These are phyloP conservation scores for Vickermania ingenoplastis DNA, from an alignment of 208 protist genomes.

Conservation along the genomic window DNA sequence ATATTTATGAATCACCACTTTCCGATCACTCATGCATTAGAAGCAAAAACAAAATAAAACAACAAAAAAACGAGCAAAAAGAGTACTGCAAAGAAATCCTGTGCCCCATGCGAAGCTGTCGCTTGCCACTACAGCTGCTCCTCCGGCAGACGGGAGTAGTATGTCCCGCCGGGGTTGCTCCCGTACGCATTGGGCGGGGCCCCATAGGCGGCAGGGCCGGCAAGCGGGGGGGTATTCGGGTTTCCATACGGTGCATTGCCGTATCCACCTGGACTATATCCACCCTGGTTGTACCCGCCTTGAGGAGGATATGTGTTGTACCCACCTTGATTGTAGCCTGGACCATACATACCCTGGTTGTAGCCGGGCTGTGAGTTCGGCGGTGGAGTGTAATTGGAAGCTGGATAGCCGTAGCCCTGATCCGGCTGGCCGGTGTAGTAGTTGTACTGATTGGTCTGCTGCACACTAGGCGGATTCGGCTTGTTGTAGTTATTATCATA, in stretches of 20 bases:
- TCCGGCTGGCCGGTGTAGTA: constrained; percentile 1
- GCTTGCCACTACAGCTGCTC: background rate
- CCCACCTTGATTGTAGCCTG: background rate
- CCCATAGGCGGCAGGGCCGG: background rate
- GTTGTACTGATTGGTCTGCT: constrained; percentile 5
- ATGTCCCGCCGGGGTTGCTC: background rate
- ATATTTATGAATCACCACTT: background rate
- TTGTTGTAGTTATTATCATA: background rate
- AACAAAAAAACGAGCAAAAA: constrained; percentile 1
- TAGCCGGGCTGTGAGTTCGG: no score
- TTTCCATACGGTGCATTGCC: background rate
- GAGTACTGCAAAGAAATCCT: no score
- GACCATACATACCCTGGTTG: background rate
- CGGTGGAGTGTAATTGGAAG: background rate
- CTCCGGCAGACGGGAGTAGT: background rate
- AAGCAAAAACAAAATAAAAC: constrained; percentile 5
- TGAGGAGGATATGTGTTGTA: background rate
- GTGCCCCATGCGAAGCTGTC: no score
- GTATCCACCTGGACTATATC: background rate
- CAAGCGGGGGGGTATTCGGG: background rate
- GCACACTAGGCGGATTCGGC: background rate
- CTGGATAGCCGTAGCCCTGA: constrained; percentile 1
- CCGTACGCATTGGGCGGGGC: background rate
- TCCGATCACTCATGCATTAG: background rate
- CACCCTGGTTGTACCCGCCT: background rate